Evolutionary conservation across 768 basidiomycete genomes (phyloP), one percentile per base, ranked within the genome.

Genomic region (Clathrus columnatus): DNA sequence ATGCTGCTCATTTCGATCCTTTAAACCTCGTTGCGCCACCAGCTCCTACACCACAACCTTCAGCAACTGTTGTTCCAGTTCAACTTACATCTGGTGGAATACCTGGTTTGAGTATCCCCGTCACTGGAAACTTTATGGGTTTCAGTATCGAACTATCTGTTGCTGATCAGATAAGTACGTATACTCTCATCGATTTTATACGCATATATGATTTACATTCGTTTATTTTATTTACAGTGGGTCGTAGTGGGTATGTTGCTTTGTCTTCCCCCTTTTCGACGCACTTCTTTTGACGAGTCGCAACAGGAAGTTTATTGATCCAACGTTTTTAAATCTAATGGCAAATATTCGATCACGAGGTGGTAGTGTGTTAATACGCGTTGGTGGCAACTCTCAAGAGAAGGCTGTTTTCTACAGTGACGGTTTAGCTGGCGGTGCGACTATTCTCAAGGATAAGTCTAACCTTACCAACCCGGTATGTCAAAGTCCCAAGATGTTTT

Each of bases 301-400:
- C n/a, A n/a, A 50, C 36, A 62, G 67, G 3, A 60, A 57, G 28
- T 62, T 64, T 23, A 59, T 74, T 36, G 66, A 69, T 50, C 64
- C 67, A 1, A 69, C 71, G 0, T 78, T 80, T 66, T 66, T 80
- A 32, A 80, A 80, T 61, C 73, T 68, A 62, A 66, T 70, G 62
- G 71, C 69, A n/a, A 71, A 73, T 57, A 67, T 78, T 46, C 68
- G 70, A n/a, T 67, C 69, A 58, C 65, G 77, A 26, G 75, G 70
- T 4, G 69, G 69, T 0, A 61, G 64, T 18, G 75, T 76, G 8
- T 60, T 69, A 45, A 62, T 77, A 24, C 67, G 75, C 21, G 68
- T 80, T 16, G 79, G 79, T 21, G 79, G 79, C 27, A 80, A 80
- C 65, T 72, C 72, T 10, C 79, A 80, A 61, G 79, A 80, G 55